Evolutionary conservation across 352 stramenopile species (phyloP), one percentile per base, ranked within the genome.

Genomic region (Pythium brassicae): DNA sequence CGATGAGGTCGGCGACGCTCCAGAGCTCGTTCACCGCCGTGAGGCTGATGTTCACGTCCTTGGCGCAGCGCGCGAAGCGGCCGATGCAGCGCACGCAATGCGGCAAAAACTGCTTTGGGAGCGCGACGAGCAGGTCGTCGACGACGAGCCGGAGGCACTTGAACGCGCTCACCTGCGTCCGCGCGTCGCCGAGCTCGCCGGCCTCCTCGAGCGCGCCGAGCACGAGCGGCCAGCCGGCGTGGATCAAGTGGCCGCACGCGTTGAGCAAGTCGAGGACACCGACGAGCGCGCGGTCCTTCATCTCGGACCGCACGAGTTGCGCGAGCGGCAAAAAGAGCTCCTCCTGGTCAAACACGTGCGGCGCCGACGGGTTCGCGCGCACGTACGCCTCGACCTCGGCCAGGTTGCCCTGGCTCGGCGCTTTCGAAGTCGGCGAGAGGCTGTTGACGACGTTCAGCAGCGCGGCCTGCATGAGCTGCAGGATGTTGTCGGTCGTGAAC

Each of bases 11-110:
- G 0, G 82, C 92, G 25, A 98, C 92, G 55, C 86, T 97, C 95
- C 95, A 99, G 7, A 98, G 72, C 59, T 98, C 94, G 59, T 97
- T 98, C 62, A 98, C 97, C 1, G 96, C 94, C 2, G 97, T 99
- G 11, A 99, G 81, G 59, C 94, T 98, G 48, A 98, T 98, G 67
- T 99, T 99, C 37, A 99, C 87, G 72, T 99, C 96, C 58, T 98
- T 97, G 8, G 82, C 80, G 53, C 92, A 91, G 45, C 75, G 85
- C 4, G 90, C 95, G 72, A 98, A 99, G 5, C 87, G 82, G 0
- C 92, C 92, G 60, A 97, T 98, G 65, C 96, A 99, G 51, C 92
- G 72, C 27, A 98, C 80, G 64, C 80, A 92, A 58, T 87, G 65
- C 11, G 70, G 72, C 37, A 94, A 55, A 61, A 92, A 81, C 59